Evolutionary conservation across 2,329 filamentous ascomycete species (phyloP).

Genomic region (Beauveria caledonica): DNA sequence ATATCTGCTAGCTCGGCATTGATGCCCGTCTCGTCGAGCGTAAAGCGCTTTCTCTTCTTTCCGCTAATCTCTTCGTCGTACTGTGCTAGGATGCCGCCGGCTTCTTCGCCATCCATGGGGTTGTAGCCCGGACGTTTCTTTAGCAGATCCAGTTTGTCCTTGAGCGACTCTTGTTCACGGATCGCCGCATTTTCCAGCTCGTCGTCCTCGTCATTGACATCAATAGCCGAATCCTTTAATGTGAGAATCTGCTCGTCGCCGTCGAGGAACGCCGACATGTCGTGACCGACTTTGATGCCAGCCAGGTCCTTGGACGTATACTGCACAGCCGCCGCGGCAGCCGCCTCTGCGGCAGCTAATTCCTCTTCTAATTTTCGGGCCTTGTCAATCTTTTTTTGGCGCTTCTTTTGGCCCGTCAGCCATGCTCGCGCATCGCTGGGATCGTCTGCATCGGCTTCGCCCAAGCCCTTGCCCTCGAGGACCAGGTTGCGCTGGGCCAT

Average conservation of each 20-base stretch:
- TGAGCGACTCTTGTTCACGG: constrained; percentile 61
- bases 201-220: constrained; percentile 67
- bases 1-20: constrained; percentile 55
- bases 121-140: constrained; percentile 88
- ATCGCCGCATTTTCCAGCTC: constrained; percentile 66
- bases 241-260: constrained; percentile 84
- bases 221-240: constrained; percentile 85
- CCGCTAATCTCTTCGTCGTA: constrained; percentile 94
- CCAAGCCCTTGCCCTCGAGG: constrained; percentile 76
- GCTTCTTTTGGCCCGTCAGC: constrained; percentile 84
- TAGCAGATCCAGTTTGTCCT: constrained; percentile 74
- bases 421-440: constrained; percentile 75
- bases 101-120: constrained; percentile 61
- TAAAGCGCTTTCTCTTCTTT: constrained; percentile 84
- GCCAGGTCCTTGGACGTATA: constrained; percentile 83
- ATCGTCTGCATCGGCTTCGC: constrained; percentile 59
- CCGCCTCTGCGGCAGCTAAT: constrained; percentile 65
- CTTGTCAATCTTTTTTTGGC: constrained; percentile 83
- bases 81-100: constrained; percentile 68
- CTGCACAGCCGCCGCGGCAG: constrained; percentile 52
- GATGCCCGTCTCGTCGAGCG: constrained; percentile 69
- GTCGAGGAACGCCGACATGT: constrained; percentile 71
- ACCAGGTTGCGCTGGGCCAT: constrained; percentile 66
- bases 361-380: constrained; percentile 67
- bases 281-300: constrained; percentile 87